These are phyloP conservation scores for Fusarium annulatum DNA, from an alignment of 2,329 filamentous ascomycete species.

Conservation along the genomic window DNA sequence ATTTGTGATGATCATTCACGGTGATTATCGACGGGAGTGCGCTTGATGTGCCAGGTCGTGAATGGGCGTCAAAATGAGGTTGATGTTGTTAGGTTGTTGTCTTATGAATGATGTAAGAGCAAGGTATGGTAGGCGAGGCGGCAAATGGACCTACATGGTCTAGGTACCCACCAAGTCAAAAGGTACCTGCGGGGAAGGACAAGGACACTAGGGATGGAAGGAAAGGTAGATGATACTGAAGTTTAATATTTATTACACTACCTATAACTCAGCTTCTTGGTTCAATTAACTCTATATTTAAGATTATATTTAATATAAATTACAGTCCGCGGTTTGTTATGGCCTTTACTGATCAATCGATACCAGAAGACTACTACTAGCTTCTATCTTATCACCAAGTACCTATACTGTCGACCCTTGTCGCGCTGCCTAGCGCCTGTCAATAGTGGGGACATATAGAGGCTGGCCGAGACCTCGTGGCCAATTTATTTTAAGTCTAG, in stretches of 20 bases:
- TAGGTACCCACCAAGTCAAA: background rate
- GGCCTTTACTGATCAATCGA: background rate
- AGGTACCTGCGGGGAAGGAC: background rate
- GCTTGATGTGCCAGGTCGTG: constrained; percentile 4
- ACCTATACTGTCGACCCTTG: constrained; percentile 2
- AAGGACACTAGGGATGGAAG: background rate
- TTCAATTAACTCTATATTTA: background rate
- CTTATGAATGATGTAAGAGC: constrained; percentile 37
- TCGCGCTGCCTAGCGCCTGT: constrained; percentile 17
- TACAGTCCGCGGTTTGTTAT: background rate
- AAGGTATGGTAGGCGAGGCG: constrained; percentile 5
- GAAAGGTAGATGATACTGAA: background rate
- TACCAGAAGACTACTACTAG: background rate
- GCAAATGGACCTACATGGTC: background rate
- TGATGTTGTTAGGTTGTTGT: constrained; percentile 7
- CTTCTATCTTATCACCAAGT: background rate
- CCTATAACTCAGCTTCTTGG: no score
- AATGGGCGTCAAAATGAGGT: constrained; percentile 11
- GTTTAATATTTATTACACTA: background rate
- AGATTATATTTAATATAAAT: no score
- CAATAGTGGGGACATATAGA: constrained; percentile 12
- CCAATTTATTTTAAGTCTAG: constrained; percentile 15
- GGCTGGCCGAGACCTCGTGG: constrained; percentile 23
- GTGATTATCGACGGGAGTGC: background rate
- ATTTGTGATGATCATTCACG: constrained; percentile 7